Evolutionary conservation across 257 asterid genomes (phyloP).

Genomic region (Primulina huaijiensis): DNA sequence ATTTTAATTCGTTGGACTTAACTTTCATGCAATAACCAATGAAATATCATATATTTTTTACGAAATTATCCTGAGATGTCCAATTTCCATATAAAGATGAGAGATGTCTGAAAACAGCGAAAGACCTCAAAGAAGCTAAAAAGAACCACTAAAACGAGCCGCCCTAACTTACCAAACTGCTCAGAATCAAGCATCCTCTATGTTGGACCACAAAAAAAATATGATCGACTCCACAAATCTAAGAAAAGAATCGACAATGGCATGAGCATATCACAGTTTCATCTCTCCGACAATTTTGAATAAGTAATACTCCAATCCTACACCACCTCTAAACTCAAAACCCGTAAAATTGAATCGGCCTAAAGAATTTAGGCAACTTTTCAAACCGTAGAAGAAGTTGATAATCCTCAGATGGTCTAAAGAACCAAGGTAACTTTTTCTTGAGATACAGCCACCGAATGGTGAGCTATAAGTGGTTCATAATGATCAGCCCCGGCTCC

Average conservation of each 20-base stretch:
- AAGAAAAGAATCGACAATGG: neutral
- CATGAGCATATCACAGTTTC: too few relatives aligned
- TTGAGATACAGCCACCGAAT: conserved; percentile 51
- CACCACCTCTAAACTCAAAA: neutral
- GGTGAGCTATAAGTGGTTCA: conserved; percentile 83
- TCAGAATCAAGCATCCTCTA: neutral
- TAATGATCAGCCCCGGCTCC: conserved; percentile 97
- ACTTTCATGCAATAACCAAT: too few relatives aligned
- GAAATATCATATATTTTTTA: too few relatives aligned
- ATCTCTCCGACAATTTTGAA: neutral
- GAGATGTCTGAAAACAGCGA: neutral
- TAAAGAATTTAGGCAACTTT: neutral
- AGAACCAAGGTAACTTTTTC: conserved; percentile 90
- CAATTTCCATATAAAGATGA: neutral
- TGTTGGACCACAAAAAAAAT: neutral
- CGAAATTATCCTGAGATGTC: neutral
- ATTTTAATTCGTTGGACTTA: too few relatives aligned
- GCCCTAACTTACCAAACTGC: neutral
- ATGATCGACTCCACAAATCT: neutral
- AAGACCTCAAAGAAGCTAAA: neutral
- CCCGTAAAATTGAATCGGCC: neutral
- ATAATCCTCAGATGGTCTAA: conserved; percentile 28
- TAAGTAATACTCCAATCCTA: neutral
- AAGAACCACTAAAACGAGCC: neutral
- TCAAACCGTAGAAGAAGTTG: neutral